Evolutionary conservation across 2,329 filamentous ascomycete species (phyloP).

Genomic region (Colletotrichum filicis): DNA sequence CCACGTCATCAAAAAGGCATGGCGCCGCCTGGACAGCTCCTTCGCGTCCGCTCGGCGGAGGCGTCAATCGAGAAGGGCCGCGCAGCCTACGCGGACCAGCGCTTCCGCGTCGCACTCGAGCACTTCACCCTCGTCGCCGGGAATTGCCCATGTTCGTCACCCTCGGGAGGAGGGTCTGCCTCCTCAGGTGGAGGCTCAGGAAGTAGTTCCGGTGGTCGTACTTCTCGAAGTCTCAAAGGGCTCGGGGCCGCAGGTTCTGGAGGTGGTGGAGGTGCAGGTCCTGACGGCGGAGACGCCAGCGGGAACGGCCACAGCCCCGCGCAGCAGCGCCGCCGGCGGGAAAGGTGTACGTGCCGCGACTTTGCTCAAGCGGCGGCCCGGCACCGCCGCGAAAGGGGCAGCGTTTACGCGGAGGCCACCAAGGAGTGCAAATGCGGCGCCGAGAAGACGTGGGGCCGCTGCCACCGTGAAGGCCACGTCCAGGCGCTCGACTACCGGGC

Average conservation of each 20-base stretch:
- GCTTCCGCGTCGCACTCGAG: constrained; percentile 48
- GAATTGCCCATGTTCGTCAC: constrained; percentile 24
- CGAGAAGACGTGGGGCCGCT: constrained; percentile 51
- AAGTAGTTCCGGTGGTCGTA: neutral
- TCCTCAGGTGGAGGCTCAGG: neutral
- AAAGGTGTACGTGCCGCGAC: constrained; percentile 52
- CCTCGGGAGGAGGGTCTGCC: neutral
- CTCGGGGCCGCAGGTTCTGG: constrained; percentile 40
- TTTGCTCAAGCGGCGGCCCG: constrained; percentile 43
- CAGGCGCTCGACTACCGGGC: constrained; percentile 54
- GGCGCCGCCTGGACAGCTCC: constrained; percentile 17
- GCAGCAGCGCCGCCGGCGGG: constrained; percentile 44
- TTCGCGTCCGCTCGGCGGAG: constrained; percentile 39
- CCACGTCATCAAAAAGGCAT: neutral
- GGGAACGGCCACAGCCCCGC: neutral
- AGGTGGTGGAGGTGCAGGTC: neutral
- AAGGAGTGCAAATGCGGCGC: constrained; percentile 50
- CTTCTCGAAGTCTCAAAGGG: neutral
- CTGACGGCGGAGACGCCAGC: neutral
- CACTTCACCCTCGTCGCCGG: constrained; percentile 45
- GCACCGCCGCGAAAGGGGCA: constrained; percentile 44
- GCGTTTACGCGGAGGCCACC: constrained; percentile 55
- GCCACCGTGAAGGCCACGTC: constrained; percentile 49
- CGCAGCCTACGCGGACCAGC: constrained; percentile 45
- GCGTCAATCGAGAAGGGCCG: constrained; percentile 46